A percentile compares a stretch with the other conserved stretches of the same genome.
Conservation (phyloP, 2,329 filamentous ascomycete species). For the Cladobotryum mycophilum region DNA sequence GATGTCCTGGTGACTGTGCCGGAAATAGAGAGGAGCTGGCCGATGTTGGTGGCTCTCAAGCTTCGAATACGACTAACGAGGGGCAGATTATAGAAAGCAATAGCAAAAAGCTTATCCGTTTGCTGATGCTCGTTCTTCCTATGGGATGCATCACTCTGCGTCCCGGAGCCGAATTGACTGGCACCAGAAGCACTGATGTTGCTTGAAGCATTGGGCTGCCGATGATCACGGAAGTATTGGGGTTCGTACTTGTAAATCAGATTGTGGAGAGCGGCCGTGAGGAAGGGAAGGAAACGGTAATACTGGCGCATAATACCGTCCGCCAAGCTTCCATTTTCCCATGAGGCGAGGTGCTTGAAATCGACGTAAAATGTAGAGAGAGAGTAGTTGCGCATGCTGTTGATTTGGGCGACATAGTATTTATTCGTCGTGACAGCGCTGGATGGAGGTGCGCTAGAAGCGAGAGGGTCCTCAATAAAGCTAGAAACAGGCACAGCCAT, state of each 20-base stretch:
- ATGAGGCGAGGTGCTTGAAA: constrained; percentile 73
- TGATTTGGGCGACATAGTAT: constrained; percentile 80
- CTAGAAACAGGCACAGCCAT: constrained; percentile 23
- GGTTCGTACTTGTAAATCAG: constrained; percentile 93
- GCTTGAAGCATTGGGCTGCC: constrained; percentile 72
- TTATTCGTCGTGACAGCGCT: constrained; percentile 70
- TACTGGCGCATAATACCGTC: constrained; percentile 85
- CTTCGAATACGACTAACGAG: constrained; percentile 80
- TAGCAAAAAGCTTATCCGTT: constrained; percentile 90
- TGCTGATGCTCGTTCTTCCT: constrained; percentile 89
- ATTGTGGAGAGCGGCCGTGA: constrained; percentile 82
- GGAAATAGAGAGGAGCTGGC: constrained; percentile 89
- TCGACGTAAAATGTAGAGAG: constrained; percentile 86
- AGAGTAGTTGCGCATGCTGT: constrained; percentile 64
- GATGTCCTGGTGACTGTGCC: constrained; percentile 95
- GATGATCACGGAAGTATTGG: constrained; percentile 86
- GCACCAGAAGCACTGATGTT: constrained; percentile 62
- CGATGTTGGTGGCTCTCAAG: constrained; percentile 83
- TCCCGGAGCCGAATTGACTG: constrained; percentile 55
- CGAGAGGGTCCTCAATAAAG: constrained; percentile 62
- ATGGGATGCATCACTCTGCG: constrained; percentile 60
- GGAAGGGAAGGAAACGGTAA: constrained; percentile 90
- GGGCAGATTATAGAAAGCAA: constrained; percentile 90
- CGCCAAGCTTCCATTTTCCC: constrained; percentile 73
- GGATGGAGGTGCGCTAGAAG: constrained; percentile 57